phyloP scores from a whole-genome alignment of 129 eudicot genomes.

The Ambrosia trifida region DNA sequence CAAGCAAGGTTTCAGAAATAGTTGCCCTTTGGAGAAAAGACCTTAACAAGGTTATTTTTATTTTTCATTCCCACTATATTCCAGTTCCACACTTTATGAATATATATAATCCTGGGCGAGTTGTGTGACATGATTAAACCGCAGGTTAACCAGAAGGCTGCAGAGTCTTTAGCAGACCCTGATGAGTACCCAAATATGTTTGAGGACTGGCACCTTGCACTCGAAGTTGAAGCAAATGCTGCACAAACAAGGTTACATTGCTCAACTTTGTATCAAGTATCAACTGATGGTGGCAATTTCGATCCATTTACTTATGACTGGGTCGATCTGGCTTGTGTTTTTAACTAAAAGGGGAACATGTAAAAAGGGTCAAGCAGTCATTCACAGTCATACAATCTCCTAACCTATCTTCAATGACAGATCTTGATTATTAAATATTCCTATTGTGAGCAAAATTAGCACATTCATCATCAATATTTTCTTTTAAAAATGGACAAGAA shows the following conservation, averaged over 20 bases:
- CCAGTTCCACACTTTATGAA: not conserved
- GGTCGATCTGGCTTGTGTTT: constrained; percentile 3
- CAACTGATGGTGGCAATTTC: not conserved
- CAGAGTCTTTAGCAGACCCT: constrained; percentile 97
- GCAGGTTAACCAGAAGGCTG: constrained; percentile 97
- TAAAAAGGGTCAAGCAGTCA: not conserved
- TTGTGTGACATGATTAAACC: constrained; percentile 29
- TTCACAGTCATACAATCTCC: not conserved
- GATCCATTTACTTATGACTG: not conserved
- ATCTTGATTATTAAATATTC: not conserved
- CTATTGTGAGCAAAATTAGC: not conserved
- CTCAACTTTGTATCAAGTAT: not conserved
- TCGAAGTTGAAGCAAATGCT: constrained; percentile 77
- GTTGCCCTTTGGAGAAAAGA: constrained; percentile 96
- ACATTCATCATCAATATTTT: constrained; percentile 2
- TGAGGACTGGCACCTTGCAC: constrained; percentile 97
- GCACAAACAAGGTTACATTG: constrained; percentile 65
- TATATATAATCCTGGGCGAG: constrained; percentile 4
- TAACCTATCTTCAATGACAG: not conserved
- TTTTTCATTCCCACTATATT: not conserved
- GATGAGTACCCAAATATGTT: constrained; percentile 93
- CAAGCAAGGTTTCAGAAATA: constrained; percentile 96
- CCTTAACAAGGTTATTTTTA: constrained; percentile 67
- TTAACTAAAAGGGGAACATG: not conserved
- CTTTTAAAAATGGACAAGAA: not conserved